These are phyloP conservation scores for Xylaria sp. DNA, from an alignment of 2,329 filamentous ascomycete species.

Conservation along the genomic window DNA sequence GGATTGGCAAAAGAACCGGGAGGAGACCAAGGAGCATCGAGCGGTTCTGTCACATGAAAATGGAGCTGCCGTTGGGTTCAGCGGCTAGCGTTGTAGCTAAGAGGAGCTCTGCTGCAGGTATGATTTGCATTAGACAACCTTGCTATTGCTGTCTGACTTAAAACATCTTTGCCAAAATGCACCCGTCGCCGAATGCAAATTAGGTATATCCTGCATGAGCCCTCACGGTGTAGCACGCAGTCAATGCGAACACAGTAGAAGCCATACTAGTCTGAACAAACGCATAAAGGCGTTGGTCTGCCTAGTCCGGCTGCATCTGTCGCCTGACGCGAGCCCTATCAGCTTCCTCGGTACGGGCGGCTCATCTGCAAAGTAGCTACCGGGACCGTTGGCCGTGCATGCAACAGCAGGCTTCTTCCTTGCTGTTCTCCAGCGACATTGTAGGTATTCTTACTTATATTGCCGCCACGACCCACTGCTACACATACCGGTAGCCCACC, in stretches of 20 bases:
- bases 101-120: constrained; percentile 18
- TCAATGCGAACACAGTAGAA: neutral
- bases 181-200: constrained; percentile 10
- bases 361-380: constrained; percentile 23
- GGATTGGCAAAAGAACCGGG: neutral
- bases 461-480: constrained; percentile 7
- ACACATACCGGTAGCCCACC: constrained; percentile 5
- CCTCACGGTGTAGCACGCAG: neutral
- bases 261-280: neutral
- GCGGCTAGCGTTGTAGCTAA: constrained; percentile 12
- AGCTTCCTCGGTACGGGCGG: constrained; percentile 5
- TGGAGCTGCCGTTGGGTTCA: neutral
- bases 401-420: constrained; percentile 10
- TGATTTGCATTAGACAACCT: constrained; percentile 26
- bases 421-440: constrained; percentile 7
- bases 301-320: constrained; percentile 14
- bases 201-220: constrained; percentile 4
- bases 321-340: constrained; percentile 20
- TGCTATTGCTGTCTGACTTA: constrained; percentile 7
- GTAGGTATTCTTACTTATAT: constrained; percentile 10
- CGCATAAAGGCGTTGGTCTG: neutral
- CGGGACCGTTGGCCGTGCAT: constrained; percentile 19
- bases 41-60: constrained; percentile 16
- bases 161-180: constrained; percentile 6
- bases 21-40: neutral